A percentile compares a stretch with the other conserved stretches of the same genome.
Conservation (phyloP, 345 rosid species). For the Eucalyptus melliodora region DNA sequence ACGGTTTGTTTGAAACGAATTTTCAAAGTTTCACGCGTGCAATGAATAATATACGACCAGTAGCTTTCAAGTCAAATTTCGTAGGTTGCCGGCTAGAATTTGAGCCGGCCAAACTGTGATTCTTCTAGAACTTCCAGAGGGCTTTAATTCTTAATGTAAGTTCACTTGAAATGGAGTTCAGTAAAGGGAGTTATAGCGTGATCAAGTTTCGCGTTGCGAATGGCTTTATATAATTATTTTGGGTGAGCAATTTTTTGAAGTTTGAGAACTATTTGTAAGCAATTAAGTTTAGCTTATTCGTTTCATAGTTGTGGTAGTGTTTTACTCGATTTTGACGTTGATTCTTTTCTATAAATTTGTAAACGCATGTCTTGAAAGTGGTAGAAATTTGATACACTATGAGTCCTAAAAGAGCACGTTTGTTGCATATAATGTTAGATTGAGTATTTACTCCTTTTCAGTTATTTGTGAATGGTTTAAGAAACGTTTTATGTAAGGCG, state of each 20-base stretch:
- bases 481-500: rapidly evolving
- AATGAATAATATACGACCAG: rapidly evolving
- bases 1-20: rapidly evolving
- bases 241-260: rapidly evolving
- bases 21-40: rapidly evolving
- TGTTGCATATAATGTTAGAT: too few species aligned
- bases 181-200: rapidly evolving
- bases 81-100: rapidly evolving
- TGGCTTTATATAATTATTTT: rapidly evolving
- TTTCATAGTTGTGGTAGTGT: rapidly evolving
- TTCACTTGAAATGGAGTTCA: rapidly evolving
- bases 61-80: rapidly evolving
- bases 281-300: rapidly evolving
- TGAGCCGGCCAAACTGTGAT: rapidly evolving
- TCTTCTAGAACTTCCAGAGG: rapidly evolving
- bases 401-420: rapidly evolving
- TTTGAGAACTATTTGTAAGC: too few species aligned
- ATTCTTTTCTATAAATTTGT: too few species aligned
- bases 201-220: rapidly evolving
- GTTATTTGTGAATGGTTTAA: too few species aligned
- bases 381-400: too few species aligned
- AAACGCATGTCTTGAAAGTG: too few species aligned
- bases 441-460: rapidly evolving
- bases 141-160: too few species aligned
- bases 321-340: too few species aligned